Evolutionary conservation across 768 basidiomycete species (phyloP).

Genomic region (Filobasidium floriforme): DNA sequence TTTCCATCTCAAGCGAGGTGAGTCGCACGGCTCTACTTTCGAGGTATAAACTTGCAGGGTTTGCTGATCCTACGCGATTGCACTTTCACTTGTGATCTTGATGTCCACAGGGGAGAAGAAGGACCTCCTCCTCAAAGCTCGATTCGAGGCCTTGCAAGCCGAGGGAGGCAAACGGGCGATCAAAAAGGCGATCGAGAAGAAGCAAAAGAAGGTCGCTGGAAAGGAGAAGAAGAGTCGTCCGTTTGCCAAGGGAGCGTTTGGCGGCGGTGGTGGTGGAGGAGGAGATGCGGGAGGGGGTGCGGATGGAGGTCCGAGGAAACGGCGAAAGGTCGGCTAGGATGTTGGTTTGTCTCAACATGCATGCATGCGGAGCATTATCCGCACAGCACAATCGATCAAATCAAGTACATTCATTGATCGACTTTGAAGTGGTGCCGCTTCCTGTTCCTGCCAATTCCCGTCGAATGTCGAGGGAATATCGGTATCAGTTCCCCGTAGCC

Average conservation of each 20-base stretch:
- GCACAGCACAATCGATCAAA: no score
- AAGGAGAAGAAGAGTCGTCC: slow-evolving; percentile 84
- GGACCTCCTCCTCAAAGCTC: slow-evolving; percentile 62
- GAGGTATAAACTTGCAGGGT: slow-evolving; percentile 6
- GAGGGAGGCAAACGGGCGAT: slow-evolving; percentile 72
- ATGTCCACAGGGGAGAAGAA: slow-evolving; percentile 63
- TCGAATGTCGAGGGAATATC: no score
- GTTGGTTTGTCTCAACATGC: no score
- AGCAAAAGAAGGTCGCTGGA: slow-evolving; percentile 73
- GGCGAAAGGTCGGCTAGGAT: slow-evolving; percentile 15
- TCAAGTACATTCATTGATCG: no score
- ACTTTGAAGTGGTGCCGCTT: no score
- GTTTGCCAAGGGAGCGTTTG: slow-evolving; percentile 46
- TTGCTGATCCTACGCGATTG: slow-evolving; percentile 11
- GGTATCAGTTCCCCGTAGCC: no score
- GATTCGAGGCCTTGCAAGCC: slow-evolving; percentile 68
- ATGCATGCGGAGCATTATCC: no score
- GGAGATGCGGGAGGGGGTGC: slow-evolving; percentile 23
- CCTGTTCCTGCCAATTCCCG: no score
- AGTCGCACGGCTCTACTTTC: slow-evolving; percentile 33
- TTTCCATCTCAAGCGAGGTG: slow-evolving; percentile 81
- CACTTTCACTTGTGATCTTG: background rate
- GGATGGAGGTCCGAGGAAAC: slow-evolving; percentile 10
- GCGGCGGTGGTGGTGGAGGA: slow-evolving; percentile 16
- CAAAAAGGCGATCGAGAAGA: slow-evolving; percentile 81